These are phyloP conservation scores for Alternaria metachromatica DNA, from an alignment of 2,329 filamentous ascomycete species.

Conservation along the genomic window DNA sequence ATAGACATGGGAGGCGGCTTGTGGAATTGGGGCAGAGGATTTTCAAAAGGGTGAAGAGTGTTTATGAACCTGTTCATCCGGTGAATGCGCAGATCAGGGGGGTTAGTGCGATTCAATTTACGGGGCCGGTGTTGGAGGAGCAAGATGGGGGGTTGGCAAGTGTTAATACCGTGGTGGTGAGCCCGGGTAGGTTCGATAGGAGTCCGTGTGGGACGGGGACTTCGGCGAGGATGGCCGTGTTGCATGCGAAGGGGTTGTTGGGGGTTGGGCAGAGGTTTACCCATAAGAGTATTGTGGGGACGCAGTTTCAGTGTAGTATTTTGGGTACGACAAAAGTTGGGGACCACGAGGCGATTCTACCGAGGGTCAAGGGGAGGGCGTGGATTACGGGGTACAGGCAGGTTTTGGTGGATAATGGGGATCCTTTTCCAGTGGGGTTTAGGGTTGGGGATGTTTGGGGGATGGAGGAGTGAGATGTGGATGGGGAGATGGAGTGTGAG, in stretches of 20 bases:
- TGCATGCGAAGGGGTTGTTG: conserved; percentile 53
- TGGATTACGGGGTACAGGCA: conserved; percentile 58
- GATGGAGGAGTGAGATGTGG: neutral
- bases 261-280: conserved; percentile 47
- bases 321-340: conserved; percentile 49
- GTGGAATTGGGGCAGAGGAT: conserved; percentile 54
- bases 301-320: conserved; percentile 52
- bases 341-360: conserved; percentile 49
- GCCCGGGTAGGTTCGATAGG: conserved; percentile 55
- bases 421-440: conserved; percentile 54
- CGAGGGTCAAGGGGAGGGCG: conserved; percentile 53
- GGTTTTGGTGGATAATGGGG: conserved; percentile 52
- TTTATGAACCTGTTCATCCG: conserved; percentile 52
- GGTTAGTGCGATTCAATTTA: conserved; percentile 52
- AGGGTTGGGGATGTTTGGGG: conserved; percentile 44
- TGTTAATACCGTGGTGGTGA: conserved; percentile 53
- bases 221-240: conserved; percentile 52
- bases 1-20: conserved; percentile 43
- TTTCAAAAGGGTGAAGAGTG: conserved; percentile 48
- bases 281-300: conserved; percentile 54
- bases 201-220: conserved; percentile 58
- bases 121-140: conserved; percentile 35
- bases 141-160: conserved; percentile 35
- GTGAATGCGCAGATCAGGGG: conserved; percentile 53
- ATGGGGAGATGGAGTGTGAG: neutral